Evolutionary conservation across 257 asterid genomes (phyloP).

Genomic region (Cinchona pubescens): DNA sequence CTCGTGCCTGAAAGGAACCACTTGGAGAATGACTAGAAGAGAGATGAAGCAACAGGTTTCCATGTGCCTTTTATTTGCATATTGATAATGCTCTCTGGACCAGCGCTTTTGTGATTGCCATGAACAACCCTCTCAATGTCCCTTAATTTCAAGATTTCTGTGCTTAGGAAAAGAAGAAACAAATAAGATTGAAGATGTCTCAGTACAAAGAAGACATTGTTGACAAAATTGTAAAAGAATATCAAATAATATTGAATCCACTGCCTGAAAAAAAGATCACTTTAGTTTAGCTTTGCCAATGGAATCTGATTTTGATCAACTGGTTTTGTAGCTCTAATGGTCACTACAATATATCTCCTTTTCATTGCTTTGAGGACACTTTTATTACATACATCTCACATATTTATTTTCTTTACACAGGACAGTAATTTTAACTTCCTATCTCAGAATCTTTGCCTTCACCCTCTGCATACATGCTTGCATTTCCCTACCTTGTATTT

Average conservation of each 20-base stretch:
- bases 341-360: not conserved
- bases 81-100: slow-evolving; percentile 2
- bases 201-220: not conserved
- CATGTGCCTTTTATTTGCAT: not conserved
- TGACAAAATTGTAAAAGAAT: not conserved
- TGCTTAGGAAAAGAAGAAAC: too few relatives aligned
- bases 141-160: not conserved
- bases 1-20: not conserved
- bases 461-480: not conserved
- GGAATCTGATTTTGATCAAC: not conserved
- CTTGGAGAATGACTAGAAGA: not conserved
- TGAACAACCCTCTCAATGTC: not conserved
- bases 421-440: not conserved
- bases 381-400: not conserved
- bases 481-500: not conserved
- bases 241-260: not conserved
- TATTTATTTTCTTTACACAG: not conserved
- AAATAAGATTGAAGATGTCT: not conserved
- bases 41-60: not conserved
- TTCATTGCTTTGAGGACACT: not conserved
- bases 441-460: not conserved
- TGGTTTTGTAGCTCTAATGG: not conserved
- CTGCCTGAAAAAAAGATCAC: not conserved
- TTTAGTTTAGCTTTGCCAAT: not conserved
- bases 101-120: not conserved